phyloP scores from a whole-genome alignment of 1,284 basidiomycete genomes.

The Cryptococcus sp. region DNA sequence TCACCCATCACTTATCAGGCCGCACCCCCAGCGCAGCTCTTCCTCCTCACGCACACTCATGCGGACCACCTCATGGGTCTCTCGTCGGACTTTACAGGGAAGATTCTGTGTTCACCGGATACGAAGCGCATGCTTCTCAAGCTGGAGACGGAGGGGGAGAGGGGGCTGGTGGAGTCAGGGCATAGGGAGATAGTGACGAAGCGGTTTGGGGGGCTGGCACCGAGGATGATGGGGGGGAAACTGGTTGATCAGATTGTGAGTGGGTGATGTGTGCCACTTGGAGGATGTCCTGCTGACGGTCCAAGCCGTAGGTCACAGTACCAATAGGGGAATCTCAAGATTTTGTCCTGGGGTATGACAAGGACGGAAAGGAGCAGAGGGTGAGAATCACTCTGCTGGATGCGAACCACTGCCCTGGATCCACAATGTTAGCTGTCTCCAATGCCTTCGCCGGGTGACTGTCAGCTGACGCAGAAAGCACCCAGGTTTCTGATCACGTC shows the following conservation, averaged over 20 bases:
- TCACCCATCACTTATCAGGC: constrained; percentile 29
- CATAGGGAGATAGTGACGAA: constrained; percentile 57
- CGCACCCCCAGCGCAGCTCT: constrained; percentile 57
- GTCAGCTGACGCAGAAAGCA: background rate
- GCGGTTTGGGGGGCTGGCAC: constrained; percentile 66
- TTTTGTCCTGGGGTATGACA: constrained; percentile 58
- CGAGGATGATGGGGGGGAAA: constrained; percentile 48
- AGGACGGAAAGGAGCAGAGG: constrained; percentile 52
- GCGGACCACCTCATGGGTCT: constrained; percentile 62
- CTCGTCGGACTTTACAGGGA: constrained; percentile 38
- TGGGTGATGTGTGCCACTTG: background rate
- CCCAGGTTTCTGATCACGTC: constrained; percentile 83
- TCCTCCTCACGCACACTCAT: constrained; percentile 78
- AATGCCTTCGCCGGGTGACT: too few species aligned
- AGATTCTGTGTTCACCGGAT: constrained; percentile 70
- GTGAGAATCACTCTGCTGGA: constrained; percentile 72
- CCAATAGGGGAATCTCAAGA: constrained; percentile 55
- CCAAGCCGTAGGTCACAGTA: constrained; percentile 25
- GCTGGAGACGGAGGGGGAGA: constrained; percentile 66
- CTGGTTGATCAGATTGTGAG: constrained; percentile 36
- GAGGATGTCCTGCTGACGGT: background rate
- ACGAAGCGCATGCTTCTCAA: constrained; percentile 76
- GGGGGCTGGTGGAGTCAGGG: constrained; percentile 56
- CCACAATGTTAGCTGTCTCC: constrained; percentile 66
- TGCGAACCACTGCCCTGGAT: constrained; percentile 92